Base-by-base conservation (phyloP, 768 basidiomycete species). In the Auriscalpium orientale region DNA sequence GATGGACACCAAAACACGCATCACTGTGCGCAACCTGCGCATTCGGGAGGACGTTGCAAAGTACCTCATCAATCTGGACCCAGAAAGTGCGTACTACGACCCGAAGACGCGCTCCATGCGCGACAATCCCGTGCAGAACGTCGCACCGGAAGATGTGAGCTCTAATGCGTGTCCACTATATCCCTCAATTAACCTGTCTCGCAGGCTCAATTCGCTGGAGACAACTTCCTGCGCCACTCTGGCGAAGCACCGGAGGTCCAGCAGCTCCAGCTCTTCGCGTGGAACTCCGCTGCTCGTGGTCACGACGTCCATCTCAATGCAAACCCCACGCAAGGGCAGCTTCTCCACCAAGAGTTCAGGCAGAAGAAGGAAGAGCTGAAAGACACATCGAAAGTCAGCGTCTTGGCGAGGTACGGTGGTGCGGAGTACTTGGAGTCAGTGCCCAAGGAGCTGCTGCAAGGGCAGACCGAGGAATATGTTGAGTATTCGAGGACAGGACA, bases 31-130 rank as follows among this genome's bases (percentile, higher is more conserved):
- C 58, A 98, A 99, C 72, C 76, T 99, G 65, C 90, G 97, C 75
- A 98, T 99, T 63, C 87, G 97, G 67, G 97, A 99, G 73, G 97
- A 99, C 69, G 98, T 95, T 1, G 97, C 97, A 10, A 99, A 99
- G 69, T 99, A 99, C 68, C 81, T 99, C 66, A 89, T 95, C 70
- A 99, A 98, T 68, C 70, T 99, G 69, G 94, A 98, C 70, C 88
- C 89, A 1, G 87, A 91, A 0, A 93, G 90, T 64, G 97, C 97
- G 9, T 98, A 98, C 74, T 99, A 99, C 68, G 97, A 99, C 67
- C 97, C 97, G 48, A 99, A 99, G 76, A 98, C 97, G 12, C 87
- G 97, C 66, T 98, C 95, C 8, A 99, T 99, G 97, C 88, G 97
- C 72, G 97, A 99, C 66, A 95, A 95, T 44, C 97, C 95, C 0